phyloP scores from a whole-genome alignment of 306 rosid genomes.

The Malus domestica region DNA sequence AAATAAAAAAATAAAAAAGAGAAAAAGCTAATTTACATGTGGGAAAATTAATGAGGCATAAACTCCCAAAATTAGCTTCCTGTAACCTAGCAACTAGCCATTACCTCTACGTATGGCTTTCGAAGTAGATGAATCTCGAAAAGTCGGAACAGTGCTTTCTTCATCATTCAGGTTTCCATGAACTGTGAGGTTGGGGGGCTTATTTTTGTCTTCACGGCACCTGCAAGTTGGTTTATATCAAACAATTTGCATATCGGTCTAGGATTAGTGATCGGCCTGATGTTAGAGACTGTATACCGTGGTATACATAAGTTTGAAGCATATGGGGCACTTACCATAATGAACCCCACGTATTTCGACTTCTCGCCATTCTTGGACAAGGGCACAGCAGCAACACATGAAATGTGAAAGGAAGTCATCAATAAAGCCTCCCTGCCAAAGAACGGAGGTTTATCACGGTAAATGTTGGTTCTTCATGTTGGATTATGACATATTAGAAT shows the following conservation, averaged over 20 bases:
- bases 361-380: conserved; percentile 99
- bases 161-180: conserved; percentile 65
- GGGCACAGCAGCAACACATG: conserved; percentile 98
- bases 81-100: conserved; percentile 23
- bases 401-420: conserved; percentile 96
- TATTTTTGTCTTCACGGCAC: conserved; percentile 64
- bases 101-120: conserved; percentile 25
- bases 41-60: conserved; percentile 19
- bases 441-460: not conserved
- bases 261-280: not conserved
- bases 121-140: conserved; percentile 24
- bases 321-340: conserved; percentile 42
- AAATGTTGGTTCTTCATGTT: not conserved
- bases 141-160: conserved; percentile 12
- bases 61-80: conserved; percentile 20
- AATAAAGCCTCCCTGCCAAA: conserved; percentile 68
- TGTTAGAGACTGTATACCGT: not conserved
- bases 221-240: conserved; percentile 43
- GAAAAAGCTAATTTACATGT: conserved; percentile 30
- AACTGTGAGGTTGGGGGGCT: conserved; percentile 85
- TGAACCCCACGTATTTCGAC: conserved; percentile 72
- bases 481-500: not conserved
- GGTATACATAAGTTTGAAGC: conserved; percentile 4
- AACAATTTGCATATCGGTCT: not conserved
- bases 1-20: not conserved